A percentile compares a stretch with the other conserved stretches of the same genome.
These are phyloP conservation scores for Cladosporium sp. DNA, from an alignment of 2,329 filamentous ascomycete genomes.

Conservation along the genomic window DNA sequence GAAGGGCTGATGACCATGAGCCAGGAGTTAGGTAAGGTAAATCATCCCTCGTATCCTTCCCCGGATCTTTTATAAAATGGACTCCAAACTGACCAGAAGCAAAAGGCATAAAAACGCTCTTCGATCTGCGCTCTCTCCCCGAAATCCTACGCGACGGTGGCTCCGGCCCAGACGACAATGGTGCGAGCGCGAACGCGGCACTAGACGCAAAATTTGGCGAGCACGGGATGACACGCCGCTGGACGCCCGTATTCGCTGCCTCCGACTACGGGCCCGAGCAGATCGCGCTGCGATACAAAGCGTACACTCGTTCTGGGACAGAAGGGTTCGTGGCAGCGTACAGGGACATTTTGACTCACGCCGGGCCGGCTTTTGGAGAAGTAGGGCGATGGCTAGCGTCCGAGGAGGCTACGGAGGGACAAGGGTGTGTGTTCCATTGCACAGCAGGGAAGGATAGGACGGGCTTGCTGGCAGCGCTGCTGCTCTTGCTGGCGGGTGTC, in stretches of 20 bases:
- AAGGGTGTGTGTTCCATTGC: slow-evolving; percentile 59
- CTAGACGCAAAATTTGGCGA: slow-evolving; percentile 21
- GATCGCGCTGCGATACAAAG: slow-evolving; percentile 53
- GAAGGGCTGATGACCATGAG: slow-evolving; percentile 48
- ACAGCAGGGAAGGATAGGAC: slow-evolving; percentile 74
- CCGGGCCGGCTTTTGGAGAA: slow-evolving; percentile 47
- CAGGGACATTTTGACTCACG: slow-evolving; percentile 52
- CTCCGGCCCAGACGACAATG: neutral
- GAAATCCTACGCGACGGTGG: slow-evolving; percentile 48
- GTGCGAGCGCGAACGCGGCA: slow-evolving; percentile 10
- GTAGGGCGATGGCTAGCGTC: slow-evolving; percentile 54
- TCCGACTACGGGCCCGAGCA: slow-evolving; percentile 57
- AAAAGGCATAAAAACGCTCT: slow-evolving; percentile 55
- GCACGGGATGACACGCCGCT: slow-evolving; percentile 50
- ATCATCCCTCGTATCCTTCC: neutral
- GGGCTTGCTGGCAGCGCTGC: slow-evolving; percentile 60
- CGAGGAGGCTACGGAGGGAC: slow-evolving; percentile 17
- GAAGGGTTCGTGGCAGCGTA: slow-evolving; percentile 61
- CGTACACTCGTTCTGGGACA: slow-evolving; percentile 52
- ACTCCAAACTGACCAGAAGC: neutral
- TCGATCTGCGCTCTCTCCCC: slow-evolving; percentile 58
- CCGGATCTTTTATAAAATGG: neutral
- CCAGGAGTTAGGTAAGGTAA: slow-evolving; percentile 27
- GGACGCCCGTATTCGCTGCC: slow-evolving; percentile 59
- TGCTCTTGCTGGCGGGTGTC: slow-evolving; percentile 60